Base-by-base conservation (phyloP, 2,329 filamentous ascomycete species). In the Xylogone sp. region DNA sequence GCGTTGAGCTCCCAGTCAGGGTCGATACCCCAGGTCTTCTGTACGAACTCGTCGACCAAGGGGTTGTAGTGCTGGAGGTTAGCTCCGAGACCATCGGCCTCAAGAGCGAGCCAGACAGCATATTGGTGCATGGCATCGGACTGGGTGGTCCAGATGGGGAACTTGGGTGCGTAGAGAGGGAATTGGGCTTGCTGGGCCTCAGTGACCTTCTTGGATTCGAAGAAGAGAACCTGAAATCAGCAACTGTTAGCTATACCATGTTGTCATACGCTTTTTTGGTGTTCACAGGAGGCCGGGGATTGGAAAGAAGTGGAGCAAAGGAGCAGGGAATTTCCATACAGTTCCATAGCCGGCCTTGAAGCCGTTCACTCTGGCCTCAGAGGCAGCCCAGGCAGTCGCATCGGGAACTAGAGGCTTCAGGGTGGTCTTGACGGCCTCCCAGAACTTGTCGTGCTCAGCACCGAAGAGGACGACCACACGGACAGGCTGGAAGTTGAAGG, bases 1-100 rank as follows among this genome's bases (percentile, higher is more conserved):
- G 87, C 85, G 65, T 84, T 81, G 58, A 94, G 79, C 66, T 81
- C 81, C 89, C 90, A 95, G 63, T 78, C 77, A 18, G 71, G 64
- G 62, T 82, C 74, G 60, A 73, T 29, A 9, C 29, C 46, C 29
- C 29, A 49, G 56, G 27, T 47, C 21, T 75, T 75, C 47, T 78
- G 72, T 49, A 89, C 85, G 71, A 83, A 81, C 57, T 78, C 76
- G 72, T 94, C 87, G 61, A 93, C 81, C 53, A 95, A 71, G 31
- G 89, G 89, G 80, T 90, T 93, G 78, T 94, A 94, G 76, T 95
- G 90, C 79, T 95, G 90, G 49, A 95, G 78, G 78, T 91, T 94
- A 68, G 86, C 87, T 60, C 89, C 89, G 53, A 93, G 81, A 43
- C 90, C 89, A 68, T 92, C 88, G 55, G 85, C 78, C 74, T 91